Evolutionary conservation across 208 protist genomes (phyloP), one percentile per base, ranked within the genome.

Genomic region (Trypanosoma brucei): DNA sequence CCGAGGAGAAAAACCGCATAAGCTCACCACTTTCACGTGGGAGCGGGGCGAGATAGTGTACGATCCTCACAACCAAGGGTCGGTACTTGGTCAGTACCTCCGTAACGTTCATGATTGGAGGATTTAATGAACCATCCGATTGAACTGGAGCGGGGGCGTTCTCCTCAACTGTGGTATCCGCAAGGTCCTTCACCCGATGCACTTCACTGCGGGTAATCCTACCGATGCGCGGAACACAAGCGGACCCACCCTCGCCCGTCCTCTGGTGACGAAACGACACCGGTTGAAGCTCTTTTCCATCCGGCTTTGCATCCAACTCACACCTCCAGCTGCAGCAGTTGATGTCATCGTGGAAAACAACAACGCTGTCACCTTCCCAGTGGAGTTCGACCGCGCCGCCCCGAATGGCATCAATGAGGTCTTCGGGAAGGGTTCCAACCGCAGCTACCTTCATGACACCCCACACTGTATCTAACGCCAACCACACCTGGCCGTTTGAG

Each of bases 361-460:
- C 0, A 37, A 7, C 39, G 38, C 38, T 14, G 50, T 52, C 22
- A 36, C 22, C n/a, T 1, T 13, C 5, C 37, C 52, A 22, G 2
- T 9, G 48, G 9, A 67, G 35, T 44, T 37, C 63, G 31, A 73
- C 61, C 14, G 37, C 30, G 22, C 68, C 68, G 46, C 68, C 14
- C 3, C 61, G 61, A 55, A 73, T 67, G 30, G 68, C 68, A 46
- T 61, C 55, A 45, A 73, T 57, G 56, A 73, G 68, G 2, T 73
- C 68, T 45, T n/a, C 54, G 11, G 68, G 68, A 60, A 73, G 56
- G 33, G 61, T 63, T 11, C 68, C 68, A 40, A 40, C 55, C 2
- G 68, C 68, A 33, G 62, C 48, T 44, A 50, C 53, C 37, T 51
- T 61, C 49, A 73, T 68, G 36, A 4, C 9, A 52, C 46, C 22